Conservation (phyloP, 2,329 filamentous ascomycete species). For the Camillea tinctor region DNA sequence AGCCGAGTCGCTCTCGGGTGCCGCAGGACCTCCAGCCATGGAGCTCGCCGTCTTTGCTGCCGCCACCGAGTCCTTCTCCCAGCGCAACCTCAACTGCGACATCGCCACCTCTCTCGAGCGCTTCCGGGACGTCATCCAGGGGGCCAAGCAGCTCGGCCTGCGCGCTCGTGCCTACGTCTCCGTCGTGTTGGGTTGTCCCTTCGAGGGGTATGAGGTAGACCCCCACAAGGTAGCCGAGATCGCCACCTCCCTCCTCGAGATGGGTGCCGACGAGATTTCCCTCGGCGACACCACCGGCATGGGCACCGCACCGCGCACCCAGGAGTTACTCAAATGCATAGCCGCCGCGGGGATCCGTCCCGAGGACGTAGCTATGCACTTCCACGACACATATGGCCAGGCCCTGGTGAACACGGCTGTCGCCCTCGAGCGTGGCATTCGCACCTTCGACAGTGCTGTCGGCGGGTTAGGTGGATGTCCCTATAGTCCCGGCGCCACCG, state of each 20-base stretch:
- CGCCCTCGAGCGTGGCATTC: constrained; percentile 60
- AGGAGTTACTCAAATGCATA: constrained; percentile 48
- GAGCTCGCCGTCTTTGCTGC: constrained; percentile 81
- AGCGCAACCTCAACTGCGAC: constrained; percentile 79
- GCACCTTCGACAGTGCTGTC: constrained; percentile 66
- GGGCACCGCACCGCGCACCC: constrained; percentile 56
- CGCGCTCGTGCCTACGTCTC: constrained; percentile 78
- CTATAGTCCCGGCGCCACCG: constrained; percentile 66
- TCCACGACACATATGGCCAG: constrained; percentile 71
- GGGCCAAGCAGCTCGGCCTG: constrained; percentile 63
- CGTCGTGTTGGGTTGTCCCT: constrained; percentile 78
- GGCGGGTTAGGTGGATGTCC: constrained; percentile 68
- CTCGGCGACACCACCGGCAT: constrained; percentile 90
- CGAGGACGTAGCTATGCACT: constrained; percentile 63
- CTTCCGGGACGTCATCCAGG: constrained; percentile 68
- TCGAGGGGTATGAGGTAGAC: constrained; percentile 64
- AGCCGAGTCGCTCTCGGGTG: constrained; percentile 39
- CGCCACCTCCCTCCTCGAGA: constrained; percentile 70
- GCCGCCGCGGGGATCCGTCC: constrained; percentile 51
- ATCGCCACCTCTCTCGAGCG: constrained; percentile 70
- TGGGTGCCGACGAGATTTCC: constrained; percentile 88
- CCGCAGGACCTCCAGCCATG: constrained; percentile 48
- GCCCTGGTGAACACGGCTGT: constrained; percentile 65
- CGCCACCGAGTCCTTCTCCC: constrained; percentile 77
- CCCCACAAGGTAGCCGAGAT: constrained; percentile 64